Evolutionary conservation across 192 early-diverging fungal species (phyloP).

Genomic region (Backusella westeae): DNA sequence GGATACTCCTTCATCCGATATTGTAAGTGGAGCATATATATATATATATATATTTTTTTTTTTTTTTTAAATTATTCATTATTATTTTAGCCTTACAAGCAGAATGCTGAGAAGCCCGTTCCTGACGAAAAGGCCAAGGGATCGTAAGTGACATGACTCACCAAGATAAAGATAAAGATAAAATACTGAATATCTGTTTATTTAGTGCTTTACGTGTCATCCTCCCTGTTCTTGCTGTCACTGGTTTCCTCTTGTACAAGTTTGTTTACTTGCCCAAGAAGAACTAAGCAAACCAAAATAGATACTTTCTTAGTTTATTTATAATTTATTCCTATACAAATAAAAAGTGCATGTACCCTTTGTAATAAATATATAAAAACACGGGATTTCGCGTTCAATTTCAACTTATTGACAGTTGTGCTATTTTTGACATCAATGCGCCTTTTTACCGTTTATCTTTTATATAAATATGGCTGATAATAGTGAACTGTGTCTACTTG

Average conservation of each 20-base stretch:
- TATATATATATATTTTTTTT: too few species aligned
- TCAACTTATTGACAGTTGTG: too few species aligned
- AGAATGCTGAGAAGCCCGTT: not conserved
- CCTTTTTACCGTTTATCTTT: not conserved
- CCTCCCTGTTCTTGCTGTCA: constrained; percentile 25
- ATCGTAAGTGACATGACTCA: constrained; percentile 4
- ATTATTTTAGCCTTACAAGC: not conserved
- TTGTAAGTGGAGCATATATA: constrained; percentile 13
- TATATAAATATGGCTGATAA: not conserved
- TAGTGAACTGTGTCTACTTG: not conserved
- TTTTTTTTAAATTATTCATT: not conserved
- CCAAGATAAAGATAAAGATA: not conserved
- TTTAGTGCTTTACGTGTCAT: constrained; percentile 27
- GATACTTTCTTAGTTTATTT: not conserved
- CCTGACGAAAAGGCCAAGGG: not conserved
- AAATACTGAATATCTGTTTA: not conserved
- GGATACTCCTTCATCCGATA: not conserved
- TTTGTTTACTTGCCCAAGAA: constrained; percentile 20
- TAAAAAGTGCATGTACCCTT: too few species aligned
- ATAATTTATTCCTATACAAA: not conserved
- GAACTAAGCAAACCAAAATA: not conserved
- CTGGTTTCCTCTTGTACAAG: constrained; percentile 33
- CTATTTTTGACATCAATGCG: not conserved
- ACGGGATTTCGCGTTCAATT: too few species aligned
- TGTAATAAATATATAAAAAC: too few species aligned